Conservation (phyloP, 441 rosid species). For the Kokia cookei region DNA sequence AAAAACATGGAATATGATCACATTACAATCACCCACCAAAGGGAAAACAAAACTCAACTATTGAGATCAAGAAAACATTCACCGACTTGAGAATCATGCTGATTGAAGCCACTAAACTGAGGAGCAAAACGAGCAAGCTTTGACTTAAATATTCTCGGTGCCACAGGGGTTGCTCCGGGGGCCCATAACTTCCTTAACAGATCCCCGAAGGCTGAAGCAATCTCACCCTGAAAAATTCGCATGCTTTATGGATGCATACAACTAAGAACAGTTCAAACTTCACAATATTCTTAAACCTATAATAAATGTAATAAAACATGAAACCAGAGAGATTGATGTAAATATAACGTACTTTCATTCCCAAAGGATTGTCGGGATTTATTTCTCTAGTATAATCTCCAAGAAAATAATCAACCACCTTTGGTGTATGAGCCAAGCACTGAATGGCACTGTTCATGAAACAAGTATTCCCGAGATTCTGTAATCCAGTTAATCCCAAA, state of each 20-base stretch:
- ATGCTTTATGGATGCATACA: not conserved
- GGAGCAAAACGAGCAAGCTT: conserved; percentile 77
- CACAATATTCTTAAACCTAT: not conserved
- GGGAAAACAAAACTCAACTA: conserved; percentile 19
- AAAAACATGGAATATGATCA: conserved; percentile 6
- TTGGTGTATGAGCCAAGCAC: conserved; percentile 83
- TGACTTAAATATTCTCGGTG: conserved; percentile 65
- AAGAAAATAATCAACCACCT: conserved; percentile 71
- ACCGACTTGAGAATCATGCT: conserved; percentile 87
- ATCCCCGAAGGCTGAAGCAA: conserved; percentile 74
- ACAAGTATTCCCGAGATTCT: conserved; percentile 81
- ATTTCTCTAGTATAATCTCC: conserved; percentile 68
- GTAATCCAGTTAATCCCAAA: conserved; percentile 72
- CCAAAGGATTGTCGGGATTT: conserved; percentile 66
- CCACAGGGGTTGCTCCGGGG: conserved; percentile 61
- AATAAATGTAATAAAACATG: conserved; percentile 2
- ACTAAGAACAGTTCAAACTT: conserved; percentile 2
- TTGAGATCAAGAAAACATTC: conserved; percentile 19
- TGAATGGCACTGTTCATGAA: conserved; percentile 80
- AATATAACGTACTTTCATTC: conserved; percentile 58
- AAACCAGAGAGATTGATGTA: conserved; percentile 6
- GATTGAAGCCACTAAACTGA: conserved; percentile 76
- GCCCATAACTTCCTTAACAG: conserved; percentile 72
- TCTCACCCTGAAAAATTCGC: conserved; percentile 50
- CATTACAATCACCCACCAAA: conserved; percentile 6